Evolutionary conservation across 352 stramenopile genomes (phyloP).

Genomic region (Phytophthora pinifolia): DNA sequence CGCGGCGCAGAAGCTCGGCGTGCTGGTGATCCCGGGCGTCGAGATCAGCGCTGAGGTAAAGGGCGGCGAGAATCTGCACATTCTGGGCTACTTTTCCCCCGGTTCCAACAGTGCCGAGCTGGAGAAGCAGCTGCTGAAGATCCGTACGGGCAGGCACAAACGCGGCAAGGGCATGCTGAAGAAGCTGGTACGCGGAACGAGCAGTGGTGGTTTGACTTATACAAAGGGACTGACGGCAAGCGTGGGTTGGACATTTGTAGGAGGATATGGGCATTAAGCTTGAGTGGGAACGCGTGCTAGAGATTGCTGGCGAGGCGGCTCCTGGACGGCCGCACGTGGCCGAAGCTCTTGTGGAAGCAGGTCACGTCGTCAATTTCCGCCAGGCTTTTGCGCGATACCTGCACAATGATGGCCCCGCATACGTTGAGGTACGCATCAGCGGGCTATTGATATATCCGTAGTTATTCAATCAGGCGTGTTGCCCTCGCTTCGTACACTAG

Average conservation of each 20-base stretch:
- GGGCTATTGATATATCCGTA: neutral
- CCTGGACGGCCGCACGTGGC: slow-evolving; percentile 78
- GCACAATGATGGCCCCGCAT: slow-evolving; percentile 81
- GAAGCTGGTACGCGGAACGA: slow-evolving; percentile 58
- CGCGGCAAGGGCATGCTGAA: slow-evolving; percentile 81
- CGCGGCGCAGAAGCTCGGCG: slow-evolving; percentile 53
- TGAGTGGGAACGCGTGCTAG: slow-evolving; percentile 75
- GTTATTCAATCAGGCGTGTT: too few species aligned
- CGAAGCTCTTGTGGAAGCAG: slow-evolving; percentile 73
- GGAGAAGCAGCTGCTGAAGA: slow-evolving; percentile 78
- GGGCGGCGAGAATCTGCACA: slow-evolving; percentile 83
- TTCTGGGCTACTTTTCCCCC: slow-evolving; percentile 85
- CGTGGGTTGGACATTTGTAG: slow-evolving; percentile 25
- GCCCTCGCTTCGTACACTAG: slow-evolving; percentile 21
- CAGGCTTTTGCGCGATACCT: slow-evolving; percentile 83
- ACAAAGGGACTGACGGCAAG: neutral
- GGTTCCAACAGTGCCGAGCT: slow-evolving; percentile 73
- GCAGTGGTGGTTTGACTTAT: too few species aligned
- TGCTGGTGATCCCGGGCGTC: slow-evolving; percentile 79
- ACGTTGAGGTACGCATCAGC: slow-evolving; percentile 62
- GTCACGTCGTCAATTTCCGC: slow-evolving; percentile 74
- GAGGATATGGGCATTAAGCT: slow-evolving; percentile 82
- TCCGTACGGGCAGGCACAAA: slow-evolving; percentile 74
- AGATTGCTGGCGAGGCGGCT: slow-evolving; percentile 83
- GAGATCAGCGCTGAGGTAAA: slow-evolving; percentile 88